A percentile compares a stretch with the other conserved stretches of the same genome.
These are phyloP conservation scores for Lipomyces oligophaga DNA, from an alignment of 805 yeast genomes.

Conservation along the genomic window DNA sequence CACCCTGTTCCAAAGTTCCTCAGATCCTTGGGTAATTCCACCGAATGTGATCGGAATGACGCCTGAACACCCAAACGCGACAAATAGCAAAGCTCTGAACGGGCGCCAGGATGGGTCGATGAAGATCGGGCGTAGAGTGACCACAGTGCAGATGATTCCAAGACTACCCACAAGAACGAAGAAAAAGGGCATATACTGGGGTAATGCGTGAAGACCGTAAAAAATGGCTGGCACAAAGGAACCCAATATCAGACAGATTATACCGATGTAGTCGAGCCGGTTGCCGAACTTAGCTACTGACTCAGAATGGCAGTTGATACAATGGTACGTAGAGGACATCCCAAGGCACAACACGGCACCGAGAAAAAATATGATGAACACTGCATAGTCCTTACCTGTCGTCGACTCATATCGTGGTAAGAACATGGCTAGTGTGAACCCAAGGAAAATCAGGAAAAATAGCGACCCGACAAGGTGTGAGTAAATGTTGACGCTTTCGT, in stretches of 20 bases:
- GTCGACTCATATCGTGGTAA: slow-evolving; percentile 34
- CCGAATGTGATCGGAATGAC: slow-evolving; percentile 65
- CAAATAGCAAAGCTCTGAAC: slow-evolving; percentile 71
- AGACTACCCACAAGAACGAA: slow-evolving; percentile 49
- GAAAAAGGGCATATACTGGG: slow-evolving; percentile 30
- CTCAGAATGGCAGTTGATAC: slow-evolving; percentile 62
- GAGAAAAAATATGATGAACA: slow-evolving; percentile 51
- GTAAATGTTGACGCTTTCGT: slow-evolving; percentile 70
- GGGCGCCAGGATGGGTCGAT: slow-evolving; percentile 71
- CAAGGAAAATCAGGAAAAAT: slow-evolving; percentile 24
- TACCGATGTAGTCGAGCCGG: slow-evolving; percentile 72
- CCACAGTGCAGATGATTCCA: slow-evolving; percentile 58
- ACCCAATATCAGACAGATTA: slow-evolving; percentile 61
- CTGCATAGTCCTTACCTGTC: slow-evolving; percentile 45
- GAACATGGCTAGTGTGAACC: slow-evolving; percentile 18
- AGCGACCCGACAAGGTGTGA: slow-evolving; percentile 48
- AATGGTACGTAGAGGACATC: slow-evolving; percentile 64
- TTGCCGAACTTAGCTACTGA: slow-evolving; percentile 55
- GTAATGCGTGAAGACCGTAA: slow-evolving; percentile 45
- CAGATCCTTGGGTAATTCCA: slow-evolving; percentile 41
- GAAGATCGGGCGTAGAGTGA: slow-evolving; percentile 64
- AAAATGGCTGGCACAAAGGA: slow-evolving; percentile 53
- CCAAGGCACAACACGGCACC: slow-evolving; percentile 60
- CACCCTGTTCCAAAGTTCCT: slow-evolving; percentile 41
- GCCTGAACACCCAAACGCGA: slow-evolving; percentile 75